Conservation (phyloP, 192 early-diverging fungal species). For the Spizellomyces sp. region DNA sequence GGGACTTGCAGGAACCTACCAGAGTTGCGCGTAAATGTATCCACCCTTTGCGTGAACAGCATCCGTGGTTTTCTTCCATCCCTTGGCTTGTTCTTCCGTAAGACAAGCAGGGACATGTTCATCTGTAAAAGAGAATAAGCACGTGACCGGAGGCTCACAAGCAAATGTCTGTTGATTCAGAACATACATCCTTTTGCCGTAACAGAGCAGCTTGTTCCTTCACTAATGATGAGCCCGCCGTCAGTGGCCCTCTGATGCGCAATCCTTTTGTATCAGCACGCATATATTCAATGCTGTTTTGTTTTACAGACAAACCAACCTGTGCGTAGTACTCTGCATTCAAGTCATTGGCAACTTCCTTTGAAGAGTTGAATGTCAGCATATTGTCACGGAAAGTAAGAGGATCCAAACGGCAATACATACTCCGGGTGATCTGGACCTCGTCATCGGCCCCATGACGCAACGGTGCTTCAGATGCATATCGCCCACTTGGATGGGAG, state of each 20-base stretch:
- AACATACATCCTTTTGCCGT: slow-evolving; percentile 22
- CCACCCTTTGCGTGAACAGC: slow-evolving; percentile 59
- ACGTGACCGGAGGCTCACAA: background rate
- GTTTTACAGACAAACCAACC: too few relatives aligned
- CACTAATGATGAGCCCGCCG: slow-evolving; percentile 50
- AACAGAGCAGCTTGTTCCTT: slow-evolving; percentile 35
- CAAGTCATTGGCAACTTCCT: slow-evolving; percentile 40
- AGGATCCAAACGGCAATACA: slow-evolving; percentile 2
- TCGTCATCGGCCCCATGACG: slow-evolving; percentile 49
- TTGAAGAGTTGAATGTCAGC: background rate
- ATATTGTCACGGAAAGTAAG: background rate
- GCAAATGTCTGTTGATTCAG: slow-evolving; percentile 8
- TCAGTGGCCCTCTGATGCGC: slow-evolving; percentile 27
- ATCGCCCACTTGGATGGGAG: slow-evolving; percentile 42
- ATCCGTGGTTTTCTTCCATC: slow-evolving; percentile 56
- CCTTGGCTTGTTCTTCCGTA: slow-evolving; percentile 40
- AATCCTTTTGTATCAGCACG: too few relatives aligned
- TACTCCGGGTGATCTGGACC: slow-evolving; percentile 31
- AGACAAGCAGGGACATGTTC: slow-evolving; percentile 33
- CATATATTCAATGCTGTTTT: too few relatives aligned
- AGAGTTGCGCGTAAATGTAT: slow-evolving; percentile 59
- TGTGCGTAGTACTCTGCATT: slow-evolving; percentile 51
- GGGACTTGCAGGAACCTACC: slow-evolving; percentile 35
- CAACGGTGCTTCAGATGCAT: slow-evolving; percentile 41
- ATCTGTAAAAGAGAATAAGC: slow-evolving; percentile 3